phyloP scores from a whole-genome alignment of 208 protist genomes.

The Herpetomonas tarakana region DNA sequence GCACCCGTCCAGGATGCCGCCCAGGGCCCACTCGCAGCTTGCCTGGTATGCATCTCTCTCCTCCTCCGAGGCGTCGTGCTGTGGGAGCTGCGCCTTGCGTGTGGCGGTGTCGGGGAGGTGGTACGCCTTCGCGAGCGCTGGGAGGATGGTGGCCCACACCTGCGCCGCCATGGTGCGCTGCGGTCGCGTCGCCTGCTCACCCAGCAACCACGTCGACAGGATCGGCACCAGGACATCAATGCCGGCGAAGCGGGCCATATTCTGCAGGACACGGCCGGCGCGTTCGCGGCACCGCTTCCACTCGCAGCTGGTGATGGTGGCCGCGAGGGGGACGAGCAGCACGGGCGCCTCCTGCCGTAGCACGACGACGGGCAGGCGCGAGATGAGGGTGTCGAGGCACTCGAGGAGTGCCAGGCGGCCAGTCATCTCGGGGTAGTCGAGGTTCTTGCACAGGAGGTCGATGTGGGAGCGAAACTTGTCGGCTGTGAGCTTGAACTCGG shows the following conservation, averaged over 20 bases:
- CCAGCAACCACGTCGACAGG: slow-evolving; percentile 53
- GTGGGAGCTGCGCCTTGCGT: background rate
- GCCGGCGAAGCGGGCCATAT: slow-evolving; percentile 62
- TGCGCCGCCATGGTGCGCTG: slow-evolving; percentile 67
- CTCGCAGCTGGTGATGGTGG: slow-evolving; percentile 59
- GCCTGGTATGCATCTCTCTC: slow-evolving; percentile 36
- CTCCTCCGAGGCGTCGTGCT: slow-evolving; percentile 12
- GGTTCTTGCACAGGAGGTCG: slow-evolving; percentile 79
- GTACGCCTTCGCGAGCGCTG: slow-evolving; percentile 21
- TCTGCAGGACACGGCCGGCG: slow-evolving; percentile 57
- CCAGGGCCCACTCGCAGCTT: slow-evolving; percentile 65
- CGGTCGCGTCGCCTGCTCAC: slow-evolving; percentile 29
- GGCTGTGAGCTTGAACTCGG: slow-evolving; percentile 88
- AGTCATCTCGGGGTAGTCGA: slow-evolving; percentile 79
- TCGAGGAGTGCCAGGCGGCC: slow-evolving; percentile 83
- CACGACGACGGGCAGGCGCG: slow-evolving; percentile 71
- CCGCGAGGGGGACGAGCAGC: slow-evolving; percentile 68
- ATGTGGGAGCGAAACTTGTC: slow-evolving; percentile 89
- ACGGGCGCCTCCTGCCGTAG: slow-evolving; percentile 77
- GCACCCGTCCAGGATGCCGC: slow-evolving; percentile 51
- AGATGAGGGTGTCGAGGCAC: slow-evolving; percentile 61
- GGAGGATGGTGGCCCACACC: slow-evolving; percentile 65
- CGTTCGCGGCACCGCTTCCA: slow-evolving; percentile 49
- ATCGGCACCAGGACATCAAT: slow-evolving; percentile 74
- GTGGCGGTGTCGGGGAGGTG: slow-evolving; percentile 5